Conservation (phyloP, 139 green algal species). For the Chlamydomonas sphaeroides region DNA sequence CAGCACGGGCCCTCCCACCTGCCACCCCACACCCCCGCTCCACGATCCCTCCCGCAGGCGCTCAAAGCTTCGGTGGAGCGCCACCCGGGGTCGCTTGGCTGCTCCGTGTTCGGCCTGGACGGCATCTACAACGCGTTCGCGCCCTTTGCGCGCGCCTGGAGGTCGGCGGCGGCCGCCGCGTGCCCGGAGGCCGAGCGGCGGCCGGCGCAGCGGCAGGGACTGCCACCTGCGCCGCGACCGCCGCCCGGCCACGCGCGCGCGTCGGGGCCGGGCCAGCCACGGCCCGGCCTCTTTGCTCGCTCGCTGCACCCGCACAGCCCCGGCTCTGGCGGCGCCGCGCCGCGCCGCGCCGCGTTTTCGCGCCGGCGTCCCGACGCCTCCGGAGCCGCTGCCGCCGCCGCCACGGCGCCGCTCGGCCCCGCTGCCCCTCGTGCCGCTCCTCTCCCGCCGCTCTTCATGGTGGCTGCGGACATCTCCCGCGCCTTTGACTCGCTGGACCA, state of each 20-base stretch:
- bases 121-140: constrained; percentile 69
- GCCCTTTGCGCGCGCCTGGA: constrained; percentile 42
- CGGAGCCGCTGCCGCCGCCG: background rate
- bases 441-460: constrained; percentile 64
- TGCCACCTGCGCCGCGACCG: background rate
- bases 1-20: too few species aligned
- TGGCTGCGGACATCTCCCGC: constrained; percentile 76
- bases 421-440: too few species aligned
- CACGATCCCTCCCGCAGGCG: constrained; percentile 47
- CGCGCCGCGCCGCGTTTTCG: too few species aligned
- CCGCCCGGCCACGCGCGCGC: background rate
- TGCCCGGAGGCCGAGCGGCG: background rate
- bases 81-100: constrained; percentile 61
- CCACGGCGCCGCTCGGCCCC: background rate
- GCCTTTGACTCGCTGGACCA: constrained; percentile 84
- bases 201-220: background rate
- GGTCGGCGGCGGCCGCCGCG: background rate
- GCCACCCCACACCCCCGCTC: too few species aligned
- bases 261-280: too few species aligned
- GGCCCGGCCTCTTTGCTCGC: too few species aligned
- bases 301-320: too few species aligned
- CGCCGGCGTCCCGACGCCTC: background rate
- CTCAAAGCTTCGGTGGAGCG: constrained; percentile 70
- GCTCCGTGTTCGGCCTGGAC: constrained; percentile 83
- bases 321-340: too few species aligned